A percentile compares a stretch with the other conserved stretches of the same genome.
Evolutionary conservation across 192 early-diverging fungal genomes (phyloP).

Genomic region (Coemansia sp.): DNA sequence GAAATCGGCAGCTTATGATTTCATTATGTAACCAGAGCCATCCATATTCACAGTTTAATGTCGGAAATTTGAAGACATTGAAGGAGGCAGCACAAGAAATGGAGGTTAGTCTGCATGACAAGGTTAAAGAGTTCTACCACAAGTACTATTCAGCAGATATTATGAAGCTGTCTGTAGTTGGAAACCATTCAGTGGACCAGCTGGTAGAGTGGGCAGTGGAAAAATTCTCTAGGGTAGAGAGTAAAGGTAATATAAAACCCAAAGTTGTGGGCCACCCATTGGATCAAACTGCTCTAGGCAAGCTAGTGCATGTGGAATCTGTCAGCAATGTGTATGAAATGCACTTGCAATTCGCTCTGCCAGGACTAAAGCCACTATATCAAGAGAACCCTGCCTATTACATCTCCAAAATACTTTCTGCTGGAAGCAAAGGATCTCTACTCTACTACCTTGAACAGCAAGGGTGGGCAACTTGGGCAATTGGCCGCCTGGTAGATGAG

Average conservation of each 20-base stretch:
- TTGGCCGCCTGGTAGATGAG: not conserved
- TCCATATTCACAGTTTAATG: slow-evolving; percentile 23
- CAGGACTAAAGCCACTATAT: not conserved
- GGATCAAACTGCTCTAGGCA: slow-evolving; percentile 64
- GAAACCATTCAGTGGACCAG: slow-evolving; percentile 71
- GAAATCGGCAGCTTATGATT: not conserved
- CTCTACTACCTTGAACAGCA: not conserved
- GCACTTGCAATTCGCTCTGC: not conserved
- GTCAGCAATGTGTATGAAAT: not conserved
- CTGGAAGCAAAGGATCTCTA: not conserved
- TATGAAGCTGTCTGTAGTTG: slow-evolving; percentile 86
- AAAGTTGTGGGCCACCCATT: slow-evolving; percentile 64
- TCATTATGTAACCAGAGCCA: slow-evolving; percentile 57
- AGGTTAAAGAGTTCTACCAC: slow-evolving; percentile 77
- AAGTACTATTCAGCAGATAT: slow-evolving; percentile 88
- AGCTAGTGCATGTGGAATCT: slow-evolving; percentile 51
- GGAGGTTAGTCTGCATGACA: slow-evolving; percentile 19
- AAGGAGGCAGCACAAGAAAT: slow-evolving; percentile 21
- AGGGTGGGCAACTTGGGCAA: not conserved
- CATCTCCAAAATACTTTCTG: not conserved
- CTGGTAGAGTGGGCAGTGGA: slow-evolving; percentile 74
- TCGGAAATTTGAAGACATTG: slow-evolving; percentile 78
- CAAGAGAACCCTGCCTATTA: not conserved
- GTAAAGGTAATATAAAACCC: slow-evolving; percentile 62
- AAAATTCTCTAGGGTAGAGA: slow-evolving; percentile 73